A percentile compares a stretch with the other conserved stretches of the same genome.
These are phyloP conservation scores for Suhomyces yuchorum DNA, from an alignment of 1,139 yeast genomes.

Conservation along the genomic window DNA sequence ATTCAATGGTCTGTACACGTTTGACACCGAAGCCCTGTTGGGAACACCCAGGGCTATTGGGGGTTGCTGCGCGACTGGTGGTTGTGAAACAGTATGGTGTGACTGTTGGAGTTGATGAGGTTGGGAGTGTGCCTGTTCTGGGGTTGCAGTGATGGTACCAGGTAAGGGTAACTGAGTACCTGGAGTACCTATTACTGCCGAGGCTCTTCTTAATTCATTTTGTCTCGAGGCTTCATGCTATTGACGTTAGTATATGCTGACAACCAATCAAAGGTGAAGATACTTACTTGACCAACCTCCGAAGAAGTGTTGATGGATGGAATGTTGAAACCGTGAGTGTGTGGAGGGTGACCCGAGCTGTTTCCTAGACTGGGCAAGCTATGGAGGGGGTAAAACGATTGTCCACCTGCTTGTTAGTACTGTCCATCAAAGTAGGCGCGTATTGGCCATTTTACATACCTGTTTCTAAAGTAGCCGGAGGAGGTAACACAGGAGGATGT, in stretches of 20 bases:
- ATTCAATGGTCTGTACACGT: conserved; percentile 80
- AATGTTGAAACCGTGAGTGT: conserved; percentile 48
- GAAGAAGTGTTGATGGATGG: conserved; percentile 46
- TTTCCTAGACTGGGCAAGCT: conserved; percentile 54
- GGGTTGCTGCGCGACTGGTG: conserved; percentile 17
- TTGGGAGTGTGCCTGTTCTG: conserved; percentile 24
- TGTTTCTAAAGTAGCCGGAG: conserved; percentile 55
- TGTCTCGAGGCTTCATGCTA: conserved; percentile 28
- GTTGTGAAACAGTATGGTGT: conserved; percentile 18
- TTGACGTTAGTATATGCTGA: conserved; percentile 11
- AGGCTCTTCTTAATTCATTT: conserved; percentile 31
- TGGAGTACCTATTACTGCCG: conserved; percentile 25
- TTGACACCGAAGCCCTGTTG: conserved; percentile 46
- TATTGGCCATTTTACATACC: conserved; percentile 33
- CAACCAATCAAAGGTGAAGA: conserved; percentile 17
- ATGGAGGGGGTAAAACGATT: conserved; percentile 53
- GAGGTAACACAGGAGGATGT: conserved; percentile 58
- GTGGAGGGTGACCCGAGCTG: conserved; percentile 38
- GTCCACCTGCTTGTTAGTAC: conserved; percentile 35
- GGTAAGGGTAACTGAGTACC: conserved; percentile 33
- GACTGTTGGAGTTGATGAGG: conserved; percentile 19
- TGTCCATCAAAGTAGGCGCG: not conserved
- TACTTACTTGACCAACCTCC: conserved; percentile 34
- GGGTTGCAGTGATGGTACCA: conserved; percentile 14
- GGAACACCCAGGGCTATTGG: conserved; percentile 39